Percentiles rank a stretch among this genome's conserved stretches.
Evolutionary conservation across 2,329 filamentous ascomycete genomes (phyloP).

Genomic region (Phialemoniopsis sp.): DNA sequence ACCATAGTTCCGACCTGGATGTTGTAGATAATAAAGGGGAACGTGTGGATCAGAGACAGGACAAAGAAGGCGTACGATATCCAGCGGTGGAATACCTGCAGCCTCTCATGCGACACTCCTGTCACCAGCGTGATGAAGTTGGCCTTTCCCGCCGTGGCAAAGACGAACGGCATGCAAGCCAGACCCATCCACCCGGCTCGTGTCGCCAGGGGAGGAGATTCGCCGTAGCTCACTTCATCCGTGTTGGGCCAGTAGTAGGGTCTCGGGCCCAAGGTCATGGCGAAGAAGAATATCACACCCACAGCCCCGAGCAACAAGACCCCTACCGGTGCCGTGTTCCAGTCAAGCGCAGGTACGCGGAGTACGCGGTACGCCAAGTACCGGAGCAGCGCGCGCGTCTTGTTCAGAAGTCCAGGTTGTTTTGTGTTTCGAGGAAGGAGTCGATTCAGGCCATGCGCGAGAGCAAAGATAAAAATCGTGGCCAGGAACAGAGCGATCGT

Average conservation of each 20-base stretch:
- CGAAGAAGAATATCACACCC: conserved; percentile 43
- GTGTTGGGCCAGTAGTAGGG: conserved; percentile 54
- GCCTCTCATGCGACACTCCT: conserved; percentile 51
- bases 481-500: too few relatives aligned
- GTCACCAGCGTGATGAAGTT: conserved; percentile 51
- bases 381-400: conserved; percentile 34
- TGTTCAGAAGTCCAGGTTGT: too few relatives aligned
- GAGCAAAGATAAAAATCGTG: too few relatives aligned
- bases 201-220: conserved; percentile 49
- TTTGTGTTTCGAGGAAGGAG: too few relatives aligned
- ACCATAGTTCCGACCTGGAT: conserved; percentile 43
- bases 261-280: conserved; percentile 41
- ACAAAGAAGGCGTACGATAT: conserved; percentile 51
- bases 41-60: conserved; percentile 53
- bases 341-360: conserved; percentile 25
- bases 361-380: conserved; percentile 36
- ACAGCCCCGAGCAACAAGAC: conserved; percentile 30
- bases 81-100: conserved; percentile 54
- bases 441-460: too few relatives aligned
- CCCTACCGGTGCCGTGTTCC: conserved; percentile 39
- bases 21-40: conserved; percentile 54
- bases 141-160: conserved; percentile 50
- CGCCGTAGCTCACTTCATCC: conserved; percentile 32
- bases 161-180: conserved; percentile 43
- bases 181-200: conserved; percentile 48